Base-by-base conservation (phyloP, 176 grass and related monocot species). In the Aegilops tauschii region DNA sequence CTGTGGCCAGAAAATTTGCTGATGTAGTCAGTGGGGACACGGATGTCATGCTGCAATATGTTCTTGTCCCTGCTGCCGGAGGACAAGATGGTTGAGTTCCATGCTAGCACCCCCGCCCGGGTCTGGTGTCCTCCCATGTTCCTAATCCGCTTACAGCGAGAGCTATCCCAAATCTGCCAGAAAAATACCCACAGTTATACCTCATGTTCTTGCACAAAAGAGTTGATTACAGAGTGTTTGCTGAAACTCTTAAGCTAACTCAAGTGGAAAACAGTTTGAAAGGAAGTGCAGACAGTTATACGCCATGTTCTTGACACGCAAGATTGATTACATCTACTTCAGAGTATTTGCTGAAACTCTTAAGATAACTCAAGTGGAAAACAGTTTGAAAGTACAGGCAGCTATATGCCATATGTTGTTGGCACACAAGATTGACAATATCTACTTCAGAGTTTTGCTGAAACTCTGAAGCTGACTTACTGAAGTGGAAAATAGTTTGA, bases 51-150 rank as follows among this genome's bases (percentile, higher is more conserved):
- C 68, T 99, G 92, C 59, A 99, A 40, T 82, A 99, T 96, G 86
- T 93, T 94, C 82, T 96, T 99, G 78, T 99, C 97, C 73, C 97
- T 93, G 87, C 94, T 93, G 77, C 97, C 97, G 0, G 97, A 99
- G 68, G 97, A 99, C 85, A 99, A 90, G 76, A 99, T 96, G 42
- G 92, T 94, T 4, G 97, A 99, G 56, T 80, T 96, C 97, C 97
- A 99, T 0, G 97, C 88, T 61, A 96, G 64, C 9, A 94, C 94
- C 28, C 97, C 94, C 42, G 97, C 83, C 49, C 97, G 91, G 6
- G 94, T 94, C 10, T 93, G 90, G 78, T 99, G 97, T 21, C 97
- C 97, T 71, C 90, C 86, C 90, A 99, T 96, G 61, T 87, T 99
- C 64, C 92, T 88, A 63, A 99, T 94, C 72, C 85, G 84, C 84